A percentile compares a stretch with the other conserved stretches of the same genome.
Evolutionary conservation across 192 early-diverging fungal species (phyloP).

Genomic region (Haplosporangium gracile): DNA sequence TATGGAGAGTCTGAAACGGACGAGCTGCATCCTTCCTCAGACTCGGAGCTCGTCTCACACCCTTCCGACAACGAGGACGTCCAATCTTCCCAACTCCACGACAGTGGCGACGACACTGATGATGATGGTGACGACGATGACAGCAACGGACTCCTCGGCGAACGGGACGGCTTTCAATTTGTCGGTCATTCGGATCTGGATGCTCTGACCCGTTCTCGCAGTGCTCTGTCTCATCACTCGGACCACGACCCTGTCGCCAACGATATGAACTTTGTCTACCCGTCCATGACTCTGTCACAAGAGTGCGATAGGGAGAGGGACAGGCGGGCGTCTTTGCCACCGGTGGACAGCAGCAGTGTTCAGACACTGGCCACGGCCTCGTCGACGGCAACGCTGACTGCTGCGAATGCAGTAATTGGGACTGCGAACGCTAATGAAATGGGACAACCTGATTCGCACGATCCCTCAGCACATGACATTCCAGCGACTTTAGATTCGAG

Average conservation of each 20-base stretch:
- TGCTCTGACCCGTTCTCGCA: slow-evolving; percentile 26
- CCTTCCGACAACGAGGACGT: slow-evolving; percentile 42
- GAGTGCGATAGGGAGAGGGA: neutral
- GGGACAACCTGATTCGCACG: slow-evolving; percentile 11
- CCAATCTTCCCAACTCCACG: neutral
- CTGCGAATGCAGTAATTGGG: neutral
- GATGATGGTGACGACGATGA: slow-evolving; percentile 17
- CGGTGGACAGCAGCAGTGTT: neutral
- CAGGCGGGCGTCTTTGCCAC: neutral
- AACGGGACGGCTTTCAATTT: slow-evolving; percentile 34
- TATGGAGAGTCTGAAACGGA: slow-evolving; percentile 32
- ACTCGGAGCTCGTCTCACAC: slow-evolving; percentile 51
- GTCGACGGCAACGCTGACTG: neutral
- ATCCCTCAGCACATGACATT: slow-evolving; percentile 29
- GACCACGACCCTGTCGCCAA: slow-evolving; percentile 15
- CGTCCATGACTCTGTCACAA: slow-evolving; percentile 38
- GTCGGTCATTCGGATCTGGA: slow-evolving; percentile 42
- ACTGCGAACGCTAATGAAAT: neutral
- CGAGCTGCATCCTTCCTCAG: slow-evolving; percentile 30
- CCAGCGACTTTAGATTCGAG: slow-evolving; percentile 23
- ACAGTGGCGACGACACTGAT: slow-evolving; percentile 9
- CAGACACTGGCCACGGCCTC: neutral
- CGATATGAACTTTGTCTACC: slow-evolving; percentile 41
- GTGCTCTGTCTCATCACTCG: slow-evolving; percentile 33
- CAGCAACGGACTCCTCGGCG: neutral